Base-by-base conservation (phyloP, 2,329 filamentous ascomycete genomes). In the Zasmidium cellare region DNA sequence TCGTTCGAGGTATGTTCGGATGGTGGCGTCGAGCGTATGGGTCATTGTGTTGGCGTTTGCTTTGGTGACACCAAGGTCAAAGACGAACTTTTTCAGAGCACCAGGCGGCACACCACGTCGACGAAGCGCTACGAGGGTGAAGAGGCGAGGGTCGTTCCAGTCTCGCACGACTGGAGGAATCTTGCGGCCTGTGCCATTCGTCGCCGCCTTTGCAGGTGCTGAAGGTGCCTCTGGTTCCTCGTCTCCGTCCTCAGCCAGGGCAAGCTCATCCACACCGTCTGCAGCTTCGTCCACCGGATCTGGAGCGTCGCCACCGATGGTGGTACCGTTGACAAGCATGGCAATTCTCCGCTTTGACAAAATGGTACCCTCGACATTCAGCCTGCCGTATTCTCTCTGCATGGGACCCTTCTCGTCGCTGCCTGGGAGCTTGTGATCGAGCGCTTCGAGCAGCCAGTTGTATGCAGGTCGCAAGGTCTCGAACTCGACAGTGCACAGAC, bases 401-500 rank as follows among this genome's bases (percentile, higher is more conserved):
- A 96, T 96, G 0, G 93, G 79, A 0, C 79, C 79, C 66, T 78
- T 80, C 65, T 79, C 77, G 46, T 81, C 79, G 18, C 75, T 77
- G 25, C 72, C 75, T 11, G 75, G 92, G 69, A 91, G 84, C 75
- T 96, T 96, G 56, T 96, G 87, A 35, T 87, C 90, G 14, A 96
- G 81, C 11, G 85, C 84, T 74, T 91, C 87, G 74, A 94, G 90
- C 31, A 97, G 80, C 86, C 86, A 97, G 71, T 97, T 92, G 71
- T 97, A 99, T 41, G 90, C 94, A 48, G 90, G 87, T 58, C 93
- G 81, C 19, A 90, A 89, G 52, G 90, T 85, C 64, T 92, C 86
- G 69, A 97, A 97, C 73, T 97, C 94, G 1, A 90, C 93, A 0
- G 94, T 97, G 73, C 93, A 97, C 19, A 97, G 80, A 14, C 89